phyloP scores from a whole-genome alignment of 1,284 basidiomycete genomes.

The Moesziomyces antarcticus region DNA sequence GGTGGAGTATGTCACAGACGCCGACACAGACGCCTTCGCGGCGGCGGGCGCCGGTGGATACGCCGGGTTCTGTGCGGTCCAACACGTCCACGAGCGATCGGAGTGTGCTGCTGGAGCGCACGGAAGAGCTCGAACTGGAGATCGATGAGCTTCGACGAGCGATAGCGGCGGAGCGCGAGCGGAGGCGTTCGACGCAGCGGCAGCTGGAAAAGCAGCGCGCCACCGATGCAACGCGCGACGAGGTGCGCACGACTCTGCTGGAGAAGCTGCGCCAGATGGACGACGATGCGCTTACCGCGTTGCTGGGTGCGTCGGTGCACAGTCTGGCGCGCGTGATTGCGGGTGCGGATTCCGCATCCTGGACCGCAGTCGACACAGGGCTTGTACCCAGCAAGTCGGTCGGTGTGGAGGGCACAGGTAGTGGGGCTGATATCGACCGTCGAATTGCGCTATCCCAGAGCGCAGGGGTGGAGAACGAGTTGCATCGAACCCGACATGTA shows the following conservation, averaged over 20 bases:
- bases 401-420: slow-evolving; percentile 31
- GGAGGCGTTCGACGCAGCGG: slow-evolving; percentile 6
- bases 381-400: slow-evolving; percentile 30
- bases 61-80: slow-evolving; percentile 34
- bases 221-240: not conserved
- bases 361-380: slow-evolving; percentile 1
- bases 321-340: slow-evolving; percentile 6
- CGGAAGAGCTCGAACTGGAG: slow-evolving; percentile 31
- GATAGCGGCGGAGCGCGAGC: slow-evolving; percentile 18
- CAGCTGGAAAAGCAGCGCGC: slow-evolving; percentile 6
- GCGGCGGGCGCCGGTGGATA: slow-evolving; percentile 14
- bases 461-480: not conserved
- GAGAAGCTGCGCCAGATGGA: slow-evolving; percentile 24
- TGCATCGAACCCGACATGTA: not conserved
- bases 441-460: slow-evolving; percentile 1
- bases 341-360: not conserved
- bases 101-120: slow-evolving; percentile 17
- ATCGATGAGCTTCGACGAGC: slow-evolving; percentile 24
- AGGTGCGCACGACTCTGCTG: slow-evolving; percentile 8
- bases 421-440: slow-evolving; percentile 33
- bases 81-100: slow-evolving; percentile 22
- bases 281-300: slow-evolving; percentile 33
- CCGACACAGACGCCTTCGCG: slow-evolving; percentile 23
- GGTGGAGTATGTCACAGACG: slow-evolving; percentile 22
- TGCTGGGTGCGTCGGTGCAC: slow-evolving; percentile 8